These are phyloP conservation scores for Dactylonectria estremocensis DNA, from an alignment of 2,329 filamentous ascomycete genomes.

Conservation along the genomic window DNA sequence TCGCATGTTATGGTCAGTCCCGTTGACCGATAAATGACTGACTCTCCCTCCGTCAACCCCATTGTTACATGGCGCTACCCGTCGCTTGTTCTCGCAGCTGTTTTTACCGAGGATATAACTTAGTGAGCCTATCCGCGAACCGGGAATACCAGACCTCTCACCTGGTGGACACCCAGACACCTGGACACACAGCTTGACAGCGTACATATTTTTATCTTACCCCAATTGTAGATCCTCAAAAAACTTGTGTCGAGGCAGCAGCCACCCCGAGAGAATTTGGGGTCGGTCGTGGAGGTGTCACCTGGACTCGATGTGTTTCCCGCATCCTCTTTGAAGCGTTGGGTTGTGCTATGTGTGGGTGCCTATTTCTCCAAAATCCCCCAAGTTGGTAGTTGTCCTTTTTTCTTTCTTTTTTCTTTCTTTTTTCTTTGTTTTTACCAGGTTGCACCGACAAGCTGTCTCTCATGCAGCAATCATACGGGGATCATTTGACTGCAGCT, in stretches of 20 bases:
- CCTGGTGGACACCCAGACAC: not conserved
- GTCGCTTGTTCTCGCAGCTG: not conserved
- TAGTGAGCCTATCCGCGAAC: not conserved
- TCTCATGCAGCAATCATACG: not conserved
- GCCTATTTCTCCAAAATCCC: not conserved
- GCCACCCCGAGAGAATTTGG: not conserved
- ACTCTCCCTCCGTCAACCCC: not conserved
- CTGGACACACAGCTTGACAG: not conserved
- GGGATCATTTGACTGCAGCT: not conserved
- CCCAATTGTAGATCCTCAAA: not conserved
- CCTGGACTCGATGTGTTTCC: too few species aligned
- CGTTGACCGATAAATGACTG: not conserved
- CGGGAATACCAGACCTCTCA: not conserved
- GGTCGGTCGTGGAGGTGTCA: not conserved
- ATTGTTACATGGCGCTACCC: constrained; percentile 3
- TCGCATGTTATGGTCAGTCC: not conserved
- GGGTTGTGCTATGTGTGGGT: not conserved
- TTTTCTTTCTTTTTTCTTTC: too few species aligned
- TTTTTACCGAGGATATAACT: constrained; percentile 23
- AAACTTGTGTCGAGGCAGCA: too few species aligned
- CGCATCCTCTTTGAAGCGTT: not conserved
- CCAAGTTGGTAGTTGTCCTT: not conserved
- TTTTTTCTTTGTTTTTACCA: too few species aligned
- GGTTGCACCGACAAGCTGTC: too few species aligned
- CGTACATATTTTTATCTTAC: not conserved